These are phyloP conservation scores for Termitomyces sp. DNA, from an alignment of 768 basidiomycete genomes.

Conservation along the genomic window DNA sequence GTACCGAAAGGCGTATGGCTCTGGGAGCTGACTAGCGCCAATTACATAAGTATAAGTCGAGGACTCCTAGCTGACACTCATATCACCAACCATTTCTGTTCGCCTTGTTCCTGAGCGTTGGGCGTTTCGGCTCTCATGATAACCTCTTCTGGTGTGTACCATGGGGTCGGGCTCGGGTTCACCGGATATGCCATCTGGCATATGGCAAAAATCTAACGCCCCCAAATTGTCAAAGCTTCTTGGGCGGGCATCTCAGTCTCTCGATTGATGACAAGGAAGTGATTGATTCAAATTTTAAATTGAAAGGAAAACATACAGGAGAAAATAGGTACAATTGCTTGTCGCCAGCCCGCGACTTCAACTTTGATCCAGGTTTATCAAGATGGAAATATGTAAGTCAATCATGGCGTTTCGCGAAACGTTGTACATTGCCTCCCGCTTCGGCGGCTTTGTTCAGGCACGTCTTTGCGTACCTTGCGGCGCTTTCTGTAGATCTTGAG, in stretches of 20 bases:
- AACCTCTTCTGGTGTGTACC: not conserved
- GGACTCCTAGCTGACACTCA: too few relatives aligned
- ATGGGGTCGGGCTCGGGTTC: not conserved
- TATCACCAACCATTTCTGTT: too few relatives aligned
- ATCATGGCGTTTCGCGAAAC: not conserved
- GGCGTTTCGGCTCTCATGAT: not conserved
- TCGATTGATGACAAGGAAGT: not conserved
- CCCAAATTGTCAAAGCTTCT: not conserved
- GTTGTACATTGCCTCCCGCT: not conserved
- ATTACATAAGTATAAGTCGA: too few relatives aligned
- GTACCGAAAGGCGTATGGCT: not conserved
- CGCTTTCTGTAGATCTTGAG: not conserved
- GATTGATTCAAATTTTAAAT: not conserved
- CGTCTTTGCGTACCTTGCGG: not conserved
- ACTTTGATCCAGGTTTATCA: not conserved
- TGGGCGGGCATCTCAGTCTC: not conserved
- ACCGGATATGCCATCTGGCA: not conserved
- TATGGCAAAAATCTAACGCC: not conserved
- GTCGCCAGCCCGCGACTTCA: not conserved
- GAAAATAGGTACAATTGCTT: not conserved
- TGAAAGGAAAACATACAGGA: not conserved
- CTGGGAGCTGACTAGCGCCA: too few relatives aligned
- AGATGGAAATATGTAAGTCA: not conserved
- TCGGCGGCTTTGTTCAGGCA: not conserved
- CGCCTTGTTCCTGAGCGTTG: not conserved